Base-by-base conservation (phyloP, 2,329 filamentous ascomycete species). In the Dryadomyces quercus-mongolicae region DNA sequence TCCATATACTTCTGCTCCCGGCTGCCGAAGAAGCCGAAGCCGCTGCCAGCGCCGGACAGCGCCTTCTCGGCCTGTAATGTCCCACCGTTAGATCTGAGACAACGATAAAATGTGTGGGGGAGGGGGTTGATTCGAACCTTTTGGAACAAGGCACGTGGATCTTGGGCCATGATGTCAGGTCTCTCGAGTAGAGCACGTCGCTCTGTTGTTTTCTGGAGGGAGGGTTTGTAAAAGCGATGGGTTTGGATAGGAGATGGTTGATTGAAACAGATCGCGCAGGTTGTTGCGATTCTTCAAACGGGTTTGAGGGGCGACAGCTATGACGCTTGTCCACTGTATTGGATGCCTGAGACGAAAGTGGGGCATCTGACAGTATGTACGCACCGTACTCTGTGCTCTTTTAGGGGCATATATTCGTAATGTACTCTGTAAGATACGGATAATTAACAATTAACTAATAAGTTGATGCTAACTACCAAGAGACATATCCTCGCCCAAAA, bases 1-100 rank as follows among this genome's bases (percentile, higher is more conserved):
- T 84, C 82, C 71, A 94, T 87, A 66, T 88, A 91, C 70, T 96
- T 97, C 59, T 95, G 90, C 63, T 87, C 80, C 56, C 84, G 80
- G 48, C 88, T 88, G 46, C 90, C 88, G 63, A 98, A 96, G 71
- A 95, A 83, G 68, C 84, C 88, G 72, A 95, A 96, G 63, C 91
- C 91, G 31, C 86, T 76, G 20, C 81, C 75, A 44, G 92, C 91
- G 61, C 85, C 76, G 62, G 83, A 72, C 25, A 87, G 79, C 52
- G 83, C 78, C 74, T 93, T 95, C 66, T 96, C 88, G 73, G 93
- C 93, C 91, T 96, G 67, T 3, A 49, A 21, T 34, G 13, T 31
- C 46, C 38, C 2, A 22, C 18, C 15, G 36, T 51, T 40, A n/a
- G 54, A 51, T 62, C 60, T 60, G 59, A 60, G 58, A 22, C 48